Percentiles rank a stretch among this genome's conserved stretches.
These are phyloP conservation scores for Mitragyna speciosa DNA, from an alignment of 257 asterid genomes.

Conservation along the genomic window DNA sequence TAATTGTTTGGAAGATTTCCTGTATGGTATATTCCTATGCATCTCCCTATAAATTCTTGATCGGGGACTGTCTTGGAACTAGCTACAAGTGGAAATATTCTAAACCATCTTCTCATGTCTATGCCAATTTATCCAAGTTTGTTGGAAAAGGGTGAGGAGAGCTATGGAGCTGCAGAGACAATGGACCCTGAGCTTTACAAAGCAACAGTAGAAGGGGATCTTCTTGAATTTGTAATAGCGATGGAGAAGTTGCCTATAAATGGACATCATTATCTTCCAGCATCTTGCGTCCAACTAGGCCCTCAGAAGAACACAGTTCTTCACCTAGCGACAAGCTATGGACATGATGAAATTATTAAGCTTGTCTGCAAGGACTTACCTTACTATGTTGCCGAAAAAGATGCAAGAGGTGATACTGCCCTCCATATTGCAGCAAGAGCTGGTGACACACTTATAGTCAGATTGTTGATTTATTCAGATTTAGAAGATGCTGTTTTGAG, in stretches of 20 bases:
- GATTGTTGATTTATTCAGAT: constrained; percentile 36
- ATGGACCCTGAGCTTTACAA: constrained; percentile 49
- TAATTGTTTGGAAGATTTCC: not conserved
- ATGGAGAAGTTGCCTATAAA: constrained; percentile 29
- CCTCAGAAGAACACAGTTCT: constrained; percentile 54
- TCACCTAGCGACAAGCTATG: constrained; percentile 46
- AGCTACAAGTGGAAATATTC: not conserved
- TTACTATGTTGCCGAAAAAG: constrained; percentile 38
- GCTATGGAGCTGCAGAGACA: constrained; percentile 28
- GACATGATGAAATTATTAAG: constrained; percentile 46
- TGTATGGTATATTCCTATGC: not conserved
- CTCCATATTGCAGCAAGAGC: constrained; percentile 56
- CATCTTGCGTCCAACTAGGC: constrained; percentile 41
- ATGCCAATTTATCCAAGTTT: not conserved
- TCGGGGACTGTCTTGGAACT: not conserved
- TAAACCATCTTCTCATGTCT: constrained; percentile 2
- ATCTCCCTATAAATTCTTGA: not conserved
- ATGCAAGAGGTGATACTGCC: constrained; percentile 49
- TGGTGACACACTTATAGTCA: constrained; percentile 38
- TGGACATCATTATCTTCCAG: constrained; percentile 26
- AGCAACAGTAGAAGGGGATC: constrained; percentile 46
- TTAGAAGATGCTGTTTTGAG: constrained; percentile 5
- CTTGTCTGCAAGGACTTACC: constrained; percentile 54
- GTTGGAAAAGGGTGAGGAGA: not conserved
- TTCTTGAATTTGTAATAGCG: constrained; percentile 48